Evolutionary conservation across 2,329 filamentous ascomycete genomes (phyloP), one percentile per base, ranked within the genome.

Genomic region (Xylaria sp.): DNA sequence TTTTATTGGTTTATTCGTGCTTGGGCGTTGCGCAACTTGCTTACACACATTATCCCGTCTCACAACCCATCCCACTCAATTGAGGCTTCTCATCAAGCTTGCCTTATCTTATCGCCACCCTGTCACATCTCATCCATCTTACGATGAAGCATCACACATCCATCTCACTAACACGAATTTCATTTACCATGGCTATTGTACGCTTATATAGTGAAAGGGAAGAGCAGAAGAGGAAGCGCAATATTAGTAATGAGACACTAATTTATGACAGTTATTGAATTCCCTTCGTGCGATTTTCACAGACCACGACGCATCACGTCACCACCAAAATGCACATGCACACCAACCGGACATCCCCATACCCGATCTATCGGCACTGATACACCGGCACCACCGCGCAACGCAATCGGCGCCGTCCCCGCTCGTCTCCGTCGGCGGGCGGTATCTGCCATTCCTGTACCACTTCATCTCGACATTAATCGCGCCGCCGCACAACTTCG

Each of bases 371-470:
- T 79, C 86, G 68, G 72, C 72, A 7, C 74, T 88, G 21, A 77
- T 80, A 35, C 70, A 73, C 7, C 76, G 75, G 1, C 82, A 86
- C 72, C 81, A 83, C 53, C 78, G 78, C 31, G 77, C 78, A 9
- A 84, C 83, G 0, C 80, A 81, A 56, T 77, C 79, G 0, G 73
- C 80, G 0, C 77, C 80, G 1, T 70, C 70, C 0, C 74, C 74
- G 1, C 58, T 75, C 8, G 71, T 89, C 14, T 78, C 81, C 14
- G 73, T 88, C 55, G 79, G 79, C 15, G 85, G 86, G 1, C 82
- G 84, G 11, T 76, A 82, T 61, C 76, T 86, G 12, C 82, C 84
- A 0, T 76, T 89, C 8, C 70, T 89, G 37, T 87, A 89, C 76
- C 77, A 80, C 56, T 74, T 89, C 3, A 72, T 86, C 23, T 82